Conservation (phyloP, 2,329 filamentous ascomycete species). For the Beauveria sp. region DNA sequence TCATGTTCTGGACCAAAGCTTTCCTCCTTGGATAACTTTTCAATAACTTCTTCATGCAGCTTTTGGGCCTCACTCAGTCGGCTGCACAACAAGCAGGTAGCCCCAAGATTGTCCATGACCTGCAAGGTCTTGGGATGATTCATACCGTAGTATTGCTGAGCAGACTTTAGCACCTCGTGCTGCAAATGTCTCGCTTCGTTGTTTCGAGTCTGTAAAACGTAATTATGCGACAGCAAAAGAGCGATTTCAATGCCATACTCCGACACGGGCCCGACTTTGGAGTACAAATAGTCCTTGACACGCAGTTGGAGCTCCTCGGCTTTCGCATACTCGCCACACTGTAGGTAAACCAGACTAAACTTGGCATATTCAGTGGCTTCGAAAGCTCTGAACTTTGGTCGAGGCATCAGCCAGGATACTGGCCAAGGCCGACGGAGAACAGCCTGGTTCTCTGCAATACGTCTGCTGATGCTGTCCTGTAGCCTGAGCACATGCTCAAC, state of each 20-base stretch:
- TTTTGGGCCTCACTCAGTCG: background rate
- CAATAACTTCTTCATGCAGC: background rate
- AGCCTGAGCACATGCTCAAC: background rate
- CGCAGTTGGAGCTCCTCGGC: background rate
- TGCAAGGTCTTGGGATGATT: conserved; percentile 1
- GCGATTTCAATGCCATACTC: background rate
- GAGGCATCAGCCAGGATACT: background rate
- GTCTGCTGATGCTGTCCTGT: background rate
- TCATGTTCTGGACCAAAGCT: background rate
- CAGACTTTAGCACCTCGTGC: background rate
- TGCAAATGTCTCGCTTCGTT: conserved; percentile 1
- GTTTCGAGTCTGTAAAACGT: conserved; percentile 1
- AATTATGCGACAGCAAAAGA: background rate
- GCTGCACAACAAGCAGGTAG: conserved; percentile 1
- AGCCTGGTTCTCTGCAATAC: background rate
- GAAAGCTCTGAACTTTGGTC: background rate
- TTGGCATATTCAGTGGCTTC: background rate
- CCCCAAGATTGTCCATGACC: conserved; percentile 4
- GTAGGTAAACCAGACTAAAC: background rate
- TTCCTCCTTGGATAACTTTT: background rate
- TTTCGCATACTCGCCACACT: background rate
- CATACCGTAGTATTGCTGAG: background rate
- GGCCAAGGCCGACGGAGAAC: background rate
- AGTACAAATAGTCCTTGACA: background rate
- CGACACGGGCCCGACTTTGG: background rate